Conservation (phyloP, 2,329 filamentous ascomycete species). For the Hymenoscyphus albidus region DNA sequence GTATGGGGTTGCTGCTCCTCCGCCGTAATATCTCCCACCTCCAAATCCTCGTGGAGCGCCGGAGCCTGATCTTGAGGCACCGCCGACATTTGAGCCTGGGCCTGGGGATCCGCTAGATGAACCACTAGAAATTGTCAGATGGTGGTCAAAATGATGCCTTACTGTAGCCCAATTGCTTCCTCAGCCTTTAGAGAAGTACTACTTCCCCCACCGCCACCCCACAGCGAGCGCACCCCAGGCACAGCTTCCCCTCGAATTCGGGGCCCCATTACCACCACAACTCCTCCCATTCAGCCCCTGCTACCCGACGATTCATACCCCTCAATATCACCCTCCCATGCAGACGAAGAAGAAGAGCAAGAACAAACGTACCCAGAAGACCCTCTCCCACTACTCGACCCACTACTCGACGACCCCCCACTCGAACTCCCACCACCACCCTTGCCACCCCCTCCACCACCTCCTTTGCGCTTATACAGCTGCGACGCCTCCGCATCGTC, state of each 20-base stretch:
- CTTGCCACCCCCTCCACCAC: slow-evolving; percentile 51
- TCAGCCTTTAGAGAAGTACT: neutral
- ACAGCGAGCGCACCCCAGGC: neutral
- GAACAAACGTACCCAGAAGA: slow-evolving; percentile 1
- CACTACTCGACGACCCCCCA: slow-evolving; percentile 31
- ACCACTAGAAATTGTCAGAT: slow-evolving; percentile 8
- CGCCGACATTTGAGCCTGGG: slow-evolving; percentile 40
- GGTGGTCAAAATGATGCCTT: neutral
- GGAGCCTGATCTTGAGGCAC: slow-evolving; percentile 53
- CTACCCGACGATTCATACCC: slow-evolving; percentile 32
- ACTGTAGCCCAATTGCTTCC: neutral
- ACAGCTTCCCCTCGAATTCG: neutral
- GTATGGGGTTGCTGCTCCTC: slow-evolving; percentile 62
- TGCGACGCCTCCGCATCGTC: slow-evolving; percentile 32
- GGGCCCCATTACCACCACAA: neutral
- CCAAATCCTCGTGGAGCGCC: slow-evolving; percentile 56
- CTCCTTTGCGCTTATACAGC: slow-evolving; percentile 58
- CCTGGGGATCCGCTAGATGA: slow-evolving; percentile 17
- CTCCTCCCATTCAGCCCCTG: slow-evolving; percentile 40
- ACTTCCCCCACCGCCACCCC: neutral
- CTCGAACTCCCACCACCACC: slow-evolving; percentile 18
- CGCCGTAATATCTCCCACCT: slow-evolving; percentile 62
- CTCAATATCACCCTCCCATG: neutral
- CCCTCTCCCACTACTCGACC: neutral
- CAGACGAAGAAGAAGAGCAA: slow-evolving; percentile 6